Conservation (phyloP, 2,329 filamentous ascomycete genomes). For the Fusarium armeniacum region DNA sequence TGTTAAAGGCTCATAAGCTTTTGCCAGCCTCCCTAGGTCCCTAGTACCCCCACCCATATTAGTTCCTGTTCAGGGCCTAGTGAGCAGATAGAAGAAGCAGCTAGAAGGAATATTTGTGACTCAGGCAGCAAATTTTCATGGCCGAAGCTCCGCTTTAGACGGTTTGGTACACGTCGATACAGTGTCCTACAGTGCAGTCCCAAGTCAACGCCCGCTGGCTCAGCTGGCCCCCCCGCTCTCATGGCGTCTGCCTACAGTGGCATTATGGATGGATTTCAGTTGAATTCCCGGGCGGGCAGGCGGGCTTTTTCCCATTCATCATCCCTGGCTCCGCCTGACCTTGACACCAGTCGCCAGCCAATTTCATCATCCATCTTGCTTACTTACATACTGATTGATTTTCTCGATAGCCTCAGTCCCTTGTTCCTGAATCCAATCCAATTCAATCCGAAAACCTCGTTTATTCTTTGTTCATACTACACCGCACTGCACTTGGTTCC, state of each 20-base stretch:
- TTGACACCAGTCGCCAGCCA: constrained; percentile 25
- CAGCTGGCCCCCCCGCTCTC: constrained; percentile 22
- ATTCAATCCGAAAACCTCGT: constrained; percentile 44
- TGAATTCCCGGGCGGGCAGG: not conserved
- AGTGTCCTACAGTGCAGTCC: constrained; percentile 25
- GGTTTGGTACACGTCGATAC: constrained; percentile 20
- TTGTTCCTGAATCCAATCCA: constrained; percentile 38
- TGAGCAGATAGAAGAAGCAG: constrained; percentile 43
- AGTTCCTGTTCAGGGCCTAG: constrained; percentile 26
- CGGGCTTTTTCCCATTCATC: constrained; percentile 14
- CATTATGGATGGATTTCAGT: not conserved
- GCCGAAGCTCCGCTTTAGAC: constrained; percentile 21
- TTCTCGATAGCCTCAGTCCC: constrained; percentile 27
- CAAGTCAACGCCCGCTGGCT: constrained; percentile 23
- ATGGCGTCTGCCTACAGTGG: constrained; percentile 4
- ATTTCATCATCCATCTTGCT: constrained; percentile 49
- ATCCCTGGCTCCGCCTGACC: constrained; percentile 43
- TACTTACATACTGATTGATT: constrained; percentile 24
- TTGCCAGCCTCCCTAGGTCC: constrained; percentile 32
- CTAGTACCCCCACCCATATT: constrained; percentile 29
- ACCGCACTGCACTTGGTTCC: constrained; percentile 22
- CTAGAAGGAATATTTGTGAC: constrained; percentile 54
- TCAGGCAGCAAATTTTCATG: constrained; percentile 54
- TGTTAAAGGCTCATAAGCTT: constrained; percentile 17
- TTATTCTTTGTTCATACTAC: constrained; percentile 20